These are phyloP conservation scores for Hirschfeldia incana DNA, from an alignment of 345 rosid genomes.

Conservation along the genomic window DNA sequence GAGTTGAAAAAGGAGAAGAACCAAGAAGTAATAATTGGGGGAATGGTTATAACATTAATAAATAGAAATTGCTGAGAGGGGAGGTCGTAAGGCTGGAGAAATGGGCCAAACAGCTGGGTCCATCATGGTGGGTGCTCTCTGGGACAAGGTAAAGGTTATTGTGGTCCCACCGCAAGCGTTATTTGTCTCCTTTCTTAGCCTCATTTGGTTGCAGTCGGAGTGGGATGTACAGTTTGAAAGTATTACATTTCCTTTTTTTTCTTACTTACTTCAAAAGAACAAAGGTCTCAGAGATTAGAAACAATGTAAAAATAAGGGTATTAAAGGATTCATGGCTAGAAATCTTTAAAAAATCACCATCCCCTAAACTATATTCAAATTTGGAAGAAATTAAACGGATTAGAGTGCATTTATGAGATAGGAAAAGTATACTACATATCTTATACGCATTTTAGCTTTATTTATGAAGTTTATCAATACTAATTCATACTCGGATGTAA, in stretches of 20 bases:
- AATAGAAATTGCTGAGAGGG: background rate
- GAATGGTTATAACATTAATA: no score
- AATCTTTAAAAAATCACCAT: no score
- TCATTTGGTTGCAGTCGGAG: conserved; percentile 27
- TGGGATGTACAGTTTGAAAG: background rate
- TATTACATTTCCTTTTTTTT: background rate
- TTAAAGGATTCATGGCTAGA: no score
- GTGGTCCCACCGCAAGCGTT: conserved; percentile 28
- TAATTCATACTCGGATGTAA: background rate
- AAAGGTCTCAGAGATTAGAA: no score
- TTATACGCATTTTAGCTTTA: background rate
- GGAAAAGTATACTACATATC: no score
- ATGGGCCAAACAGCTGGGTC: conserved; percentile 40
- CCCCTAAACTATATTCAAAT: no score
- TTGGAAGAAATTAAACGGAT: no score
- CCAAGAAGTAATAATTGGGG: background rate
- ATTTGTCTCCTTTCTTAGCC: conserved; percentile 32
- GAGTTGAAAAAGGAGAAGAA: background rate
- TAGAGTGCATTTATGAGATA: no score
- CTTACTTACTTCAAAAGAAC: background rate
- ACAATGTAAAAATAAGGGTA: no score
- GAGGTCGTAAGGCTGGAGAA: conserved; percentile 20
- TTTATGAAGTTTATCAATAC: background rate
- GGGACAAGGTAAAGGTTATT: conserved; percentile 30
- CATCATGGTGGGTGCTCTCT: conserved; percentile 37